These are phyloP conservation scores for Handroanthus guayacan DNA, from an alignment of 257 asterid species.

Conservation along the genomic window DNA sequence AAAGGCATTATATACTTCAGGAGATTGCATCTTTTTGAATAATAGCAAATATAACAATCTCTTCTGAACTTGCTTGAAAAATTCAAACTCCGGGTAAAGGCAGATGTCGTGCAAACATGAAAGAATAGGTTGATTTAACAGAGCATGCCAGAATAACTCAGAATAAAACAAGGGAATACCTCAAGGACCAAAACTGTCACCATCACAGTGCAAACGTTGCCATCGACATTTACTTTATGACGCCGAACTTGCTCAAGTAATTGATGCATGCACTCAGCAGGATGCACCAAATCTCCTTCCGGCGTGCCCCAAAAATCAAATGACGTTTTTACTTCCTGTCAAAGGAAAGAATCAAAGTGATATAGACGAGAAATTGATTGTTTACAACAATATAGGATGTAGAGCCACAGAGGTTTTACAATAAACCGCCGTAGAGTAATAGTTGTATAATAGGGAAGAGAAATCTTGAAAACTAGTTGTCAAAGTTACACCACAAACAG, in stretches of 20 bases:
- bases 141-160: background rate
- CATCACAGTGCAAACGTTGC: constrained; percentile 96
- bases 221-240: constrained; percentile 92
- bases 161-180: constrained; percentile 49
- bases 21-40: background rate
- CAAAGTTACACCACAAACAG: background rate
- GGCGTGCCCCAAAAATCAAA: constrained; percentile 94
- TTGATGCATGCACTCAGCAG: constrained; percentile 92
- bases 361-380: background rate
- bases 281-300: constrained; percentile 90
- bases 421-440: background rate
- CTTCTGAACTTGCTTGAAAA: too few species aligned
- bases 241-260: constrained; percentile 91
- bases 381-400: background rate
- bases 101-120: background rate
- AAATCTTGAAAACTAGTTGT: background rate
- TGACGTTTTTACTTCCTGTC: constrained; percentile 82
- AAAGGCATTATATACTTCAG: background rate
- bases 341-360: constrained; percentile 10
- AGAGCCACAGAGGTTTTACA: background rate
- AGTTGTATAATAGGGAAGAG: background rate
- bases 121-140: background rate
- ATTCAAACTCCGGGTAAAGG: background rate
- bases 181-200: constrained; percentile 93
- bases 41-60: background rate